Evolutionary conservation across 2,329 filamentous ascomycete species (phyloP).

Genomic region (Metarhizium album): DNA sequence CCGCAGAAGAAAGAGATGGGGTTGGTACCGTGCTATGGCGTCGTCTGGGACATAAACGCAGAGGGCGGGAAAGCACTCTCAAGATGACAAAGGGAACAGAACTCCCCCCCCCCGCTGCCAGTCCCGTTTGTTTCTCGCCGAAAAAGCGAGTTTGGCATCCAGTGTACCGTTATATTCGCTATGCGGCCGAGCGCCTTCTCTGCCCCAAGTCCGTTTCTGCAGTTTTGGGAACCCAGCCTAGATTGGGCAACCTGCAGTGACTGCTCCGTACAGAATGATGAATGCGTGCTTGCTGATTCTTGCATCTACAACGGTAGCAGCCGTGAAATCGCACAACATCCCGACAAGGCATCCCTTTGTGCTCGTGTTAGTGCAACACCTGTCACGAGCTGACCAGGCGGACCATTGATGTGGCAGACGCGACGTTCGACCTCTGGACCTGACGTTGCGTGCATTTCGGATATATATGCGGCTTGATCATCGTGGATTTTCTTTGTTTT

Average conservation of each 20-base stretch:
- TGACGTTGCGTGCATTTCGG: neutral
- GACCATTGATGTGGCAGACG: neutral
- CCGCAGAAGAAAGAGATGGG: too few relatives aligned
- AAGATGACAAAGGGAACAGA: too few relatives aligned
- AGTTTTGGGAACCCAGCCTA: neutral
- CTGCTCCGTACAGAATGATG: neutral
- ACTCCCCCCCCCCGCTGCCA: too few relatives aligned
- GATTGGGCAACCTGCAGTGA: neutral
- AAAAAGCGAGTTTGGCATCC: too few relatives aligned
- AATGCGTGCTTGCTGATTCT: neutral
- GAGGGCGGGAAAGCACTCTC: too few relatives aligned
- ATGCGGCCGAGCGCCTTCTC: too few relatives aligned
- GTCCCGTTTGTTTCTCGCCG: too few relatives aligned
- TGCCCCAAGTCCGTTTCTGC: too few relatives aligned
- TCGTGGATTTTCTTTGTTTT: neutral
- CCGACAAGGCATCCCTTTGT: neutral
- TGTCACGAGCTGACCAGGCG: neutral
- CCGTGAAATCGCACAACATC: neutral
- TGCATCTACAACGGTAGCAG: neutral
- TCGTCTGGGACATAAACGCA: too few relatives aligned
- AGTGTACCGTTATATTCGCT: too few relatives aligned
- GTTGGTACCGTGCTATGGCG: too few relatives aligned
- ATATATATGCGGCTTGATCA: neutral
- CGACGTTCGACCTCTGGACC: neutral
- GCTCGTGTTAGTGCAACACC: neutral